Base-by-base conservation (phyloP, 129 eudicot genomes). In the Solidago caesia region DNA sequence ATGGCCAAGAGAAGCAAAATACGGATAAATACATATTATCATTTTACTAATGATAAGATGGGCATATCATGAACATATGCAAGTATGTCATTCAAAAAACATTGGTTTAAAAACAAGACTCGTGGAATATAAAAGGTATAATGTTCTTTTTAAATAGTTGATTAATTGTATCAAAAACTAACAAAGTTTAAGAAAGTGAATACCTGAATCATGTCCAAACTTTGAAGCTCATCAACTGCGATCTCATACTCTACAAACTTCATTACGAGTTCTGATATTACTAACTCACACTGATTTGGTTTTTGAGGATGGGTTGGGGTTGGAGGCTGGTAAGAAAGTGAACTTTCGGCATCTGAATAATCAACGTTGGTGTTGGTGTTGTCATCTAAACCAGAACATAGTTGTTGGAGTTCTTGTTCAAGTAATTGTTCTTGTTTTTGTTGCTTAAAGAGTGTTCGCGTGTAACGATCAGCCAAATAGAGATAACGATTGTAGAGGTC, bases 401-500 rank as follows among this genome's bases (percentile, higher is more conserved):
- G 8, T 5, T 58, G 47, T 79, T 66, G 51, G 13, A 49, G 69
- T 15, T 73, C 64, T 3, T 62, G 69, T 75, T 46, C 70, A 10
- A 4, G 77, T 44, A 1, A 44, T 12, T 65, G 58, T 7, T 58
- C 49, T 55, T 63, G 63, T 70, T 56, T 63, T 14, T 67, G 79
- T 57, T 82, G 90, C 78, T 83, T 89, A 76, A 87, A 67, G 10
- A 85, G 87, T 0, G 90, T 63, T 62, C 84, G 87, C 68, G 90
- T 82, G 68, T 91, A 88, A 59, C 96, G 96, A 75, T 88, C 91
- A 4, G 97, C 97, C 5, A 91, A 71, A 15, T 87, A 70, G 25
- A 91, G 88, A 77, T 88, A 91, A 59, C 82, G 84, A 72, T 85
- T 85, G 83, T 87, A 89, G 80, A 91, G 86, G 75, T 91, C 96